A percentile compares a stretch with the other conserved stretches of the same genome.
phyloP scores from a whole-genome alignment of 2,329 filamentous ascomycete genomes.

The Alternaria sp. region DNA sequence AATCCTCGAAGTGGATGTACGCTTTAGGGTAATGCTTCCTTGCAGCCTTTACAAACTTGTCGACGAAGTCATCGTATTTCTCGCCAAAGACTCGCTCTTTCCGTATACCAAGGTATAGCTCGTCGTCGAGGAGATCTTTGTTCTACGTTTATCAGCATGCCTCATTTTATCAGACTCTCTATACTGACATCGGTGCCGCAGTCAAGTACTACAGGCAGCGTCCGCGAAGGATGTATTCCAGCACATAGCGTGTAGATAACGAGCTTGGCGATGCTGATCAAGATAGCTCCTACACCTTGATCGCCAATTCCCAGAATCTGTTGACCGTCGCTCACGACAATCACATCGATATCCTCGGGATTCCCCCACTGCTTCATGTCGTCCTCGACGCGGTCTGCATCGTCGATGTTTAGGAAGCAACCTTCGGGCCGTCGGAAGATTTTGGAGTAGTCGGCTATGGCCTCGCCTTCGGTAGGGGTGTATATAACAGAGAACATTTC shows the following conservation, averaged over 20 bases:
- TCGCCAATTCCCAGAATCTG: constrained; percentile 89
- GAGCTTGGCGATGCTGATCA: constrained; percentile 86
- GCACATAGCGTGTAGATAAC: constrained; percentile 84
- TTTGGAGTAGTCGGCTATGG: constrained; percentile 83
- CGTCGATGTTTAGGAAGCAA: constrained; percentile 78
- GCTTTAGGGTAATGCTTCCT: constrained; percentile 77
- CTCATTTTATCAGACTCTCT: not conserved
- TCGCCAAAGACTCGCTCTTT: constrained; percentile 72
- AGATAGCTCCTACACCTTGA: constrained; percentile 83
- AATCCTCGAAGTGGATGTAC: constrained; percentile 91
- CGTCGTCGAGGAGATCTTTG: constrained; percentile 74
- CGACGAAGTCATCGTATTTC: constrained; percentile 79
- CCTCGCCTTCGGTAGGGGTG: constrained; percentile 88
- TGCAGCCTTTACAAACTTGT: constrained; percentile 74
- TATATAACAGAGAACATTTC: constrained; percentile 94
- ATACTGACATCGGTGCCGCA: constrained; percentile 75
- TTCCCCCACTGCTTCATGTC: constrained; percentile 73
- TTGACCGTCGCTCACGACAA: constrained; percentile 79
- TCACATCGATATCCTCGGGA: constrained; percentile 82
- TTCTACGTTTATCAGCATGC: constrained; percentile 59
- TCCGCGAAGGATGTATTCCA: constrained; percentile 82
- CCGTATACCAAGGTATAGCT: constrained; percentile 79
- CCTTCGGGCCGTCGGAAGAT: constrained; percentile 82
- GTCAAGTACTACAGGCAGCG: constrained; percentile 82
- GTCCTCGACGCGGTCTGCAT: constrained; percentile 70